These are phyloP conservation scores for Paecilomyces variotii DNA, from an alignment of 2,329 filamentous ascomycete species.

Conservation along the genomic window DNA sequence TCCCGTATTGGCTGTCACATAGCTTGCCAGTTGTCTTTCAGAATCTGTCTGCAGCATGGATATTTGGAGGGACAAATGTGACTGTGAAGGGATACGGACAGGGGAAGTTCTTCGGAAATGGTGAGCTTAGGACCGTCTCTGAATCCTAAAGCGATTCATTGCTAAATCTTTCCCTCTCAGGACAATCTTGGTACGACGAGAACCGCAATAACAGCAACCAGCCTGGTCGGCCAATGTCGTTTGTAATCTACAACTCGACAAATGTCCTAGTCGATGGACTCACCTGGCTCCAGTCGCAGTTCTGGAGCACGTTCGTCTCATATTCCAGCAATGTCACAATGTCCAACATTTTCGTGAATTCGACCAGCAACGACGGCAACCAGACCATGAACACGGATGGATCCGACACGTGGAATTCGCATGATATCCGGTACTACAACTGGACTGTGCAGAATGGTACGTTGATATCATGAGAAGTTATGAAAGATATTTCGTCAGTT, in stretches of 20 bases:
- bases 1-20: slow-evolving; percentile 46
- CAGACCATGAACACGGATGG: slow-evolving; percentile 45
- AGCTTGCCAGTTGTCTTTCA: slow-evolving; percentile 48
- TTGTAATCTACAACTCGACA: slow-evolving; percentile 44
- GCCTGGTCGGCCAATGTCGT: slow-evolving; percentile 42
- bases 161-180: slow-evolving; percentile 13
- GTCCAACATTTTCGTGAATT: slow-evolving; percentile 47
- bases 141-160: not conserved
- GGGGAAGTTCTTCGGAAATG: slow-evolving; percentile 51
- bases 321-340: slow-evolving; percentile 45
- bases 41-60: slow-evolving; percentile 48
- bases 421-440: slow-evolving; percentile 38
- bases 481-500: not conserved
- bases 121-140: not conserved
- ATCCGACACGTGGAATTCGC: slow-evolving; percentile 45
- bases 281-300: slow-evolving; percentile 42
- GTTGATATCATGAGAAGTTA: not conserved
- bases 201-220: slow-evolving; percentile 39
- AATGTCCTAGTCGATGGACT: slow-evolving; percentile 44
- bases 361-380: slow-evolving; percentile 38
- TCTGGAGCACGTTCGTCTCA: slow-evolving; percentile 43
- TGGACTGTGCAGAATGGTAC: slow-evolving; percentile 31
- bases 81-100: slow-evolving; percentile 42
- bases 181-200: slow-evolving; percentile 53
- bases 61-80: slow-evolving; percentile 48